Conservation (phyloP, 345 rosid genomes). For the Fremontodendron californicum region DNA sequence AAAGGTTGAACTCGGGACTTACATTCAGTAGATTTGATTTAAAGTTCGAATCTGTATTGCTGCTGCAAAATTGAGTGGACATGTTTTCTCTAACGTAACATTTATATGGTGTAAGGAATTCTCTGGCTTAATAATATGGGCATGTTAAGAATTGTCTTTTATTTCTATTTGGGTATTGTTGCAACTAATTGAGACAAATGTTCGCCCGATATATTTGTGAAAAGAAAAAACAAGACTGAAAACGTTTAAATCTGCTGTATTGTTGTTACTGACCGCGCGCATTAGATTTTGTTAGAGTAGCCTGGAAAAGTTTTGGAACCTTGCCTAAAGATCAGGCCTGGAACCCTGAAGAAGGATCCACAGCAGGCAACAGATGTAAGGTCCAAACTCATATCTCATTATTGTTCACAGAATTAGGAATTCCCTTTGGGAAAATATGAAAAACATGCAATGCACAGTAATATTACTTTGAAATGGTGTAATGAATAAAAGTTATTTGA, state of each 20-base stretch:
- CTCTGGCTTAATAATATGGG: background rate
- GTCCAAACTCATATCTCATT: constrained; percentile 2
- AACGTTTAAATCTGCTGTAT: background rate
- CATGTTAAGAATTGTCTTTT: background rate
- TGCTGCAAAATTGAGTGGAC: background rate
- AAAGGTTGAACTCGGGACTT: too few relatives aligned
- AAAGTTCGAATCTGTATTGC: background rate
- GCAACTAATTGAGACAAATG: background rate
- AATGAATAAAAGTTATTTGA: too few relatives aligned
- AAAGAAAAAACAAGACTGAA: too few relatives aligned
- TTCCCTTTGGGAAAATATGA: too few relatives aligned
- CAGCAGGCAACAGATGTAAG: background rate
- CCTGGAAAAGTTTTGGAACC: background rate
- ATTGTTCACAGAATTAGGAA: background rate
- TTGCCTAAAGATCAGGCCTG: background rate
- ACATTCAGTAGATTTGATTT: too few relatives aligned
- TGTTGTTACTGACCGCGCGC: too few relatives aligned
- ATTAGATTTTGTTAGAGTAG: background rate
- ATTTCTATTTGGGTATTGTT: background rate
- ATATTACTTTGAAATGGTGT: too few relatives aligned
- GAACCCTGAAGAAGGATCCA: constrained; percentile 18
- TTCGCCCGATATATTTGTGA: background rate
- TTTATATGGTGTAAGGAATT: background rate
- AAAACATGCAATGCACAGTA: too few relatives aligned
- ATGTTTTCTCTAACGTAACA: background rate